Evolutionary conservation across 345 rosid species (phyloP).

Genomic region (Garcia nutans): DNA sequence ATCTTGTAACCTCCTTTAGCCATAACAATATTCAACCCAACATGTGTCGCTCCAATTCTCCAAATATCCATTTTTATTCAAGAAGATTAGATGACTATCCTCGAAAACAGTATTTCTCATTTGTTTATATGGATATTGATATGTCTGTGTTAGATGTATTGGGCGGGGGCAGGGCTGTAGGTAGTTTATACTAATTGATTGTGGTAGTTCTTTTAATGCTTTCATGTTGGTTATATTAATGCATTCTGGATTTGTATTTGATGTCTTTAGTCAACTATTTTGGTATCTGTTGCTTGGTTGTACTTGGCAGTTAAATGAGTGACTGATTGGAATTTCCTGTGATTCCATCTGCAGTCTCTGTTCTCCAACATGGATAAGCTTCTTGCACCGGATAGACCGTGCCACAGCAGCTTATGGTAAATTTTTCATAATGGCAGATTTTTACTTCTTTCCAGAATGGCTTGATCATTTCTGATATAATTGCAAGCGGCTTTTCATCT

Average conservation of each 20-base stretch:
- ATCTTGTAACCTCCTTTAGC: neutral
- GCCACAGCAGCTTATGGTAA: constrained; percentile 93
- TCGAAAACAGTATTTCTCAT: neutral
- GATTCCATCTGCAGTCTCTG: constrained; percentile 58
- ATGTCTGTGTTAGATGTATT: neutral
- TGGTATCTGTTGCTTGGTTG: neutral
- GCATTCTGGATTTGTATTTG: neutral
- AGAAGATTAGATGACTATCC: neutral
- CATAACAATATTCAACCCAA: neutral
- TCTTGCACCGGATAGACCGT: constrained; percentile 84
- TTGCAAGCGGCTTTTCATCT: neutral
- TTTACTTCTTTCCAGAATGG: neutral
- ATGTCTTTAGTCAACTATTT: neutral
- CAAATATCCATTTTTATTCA: neutral
- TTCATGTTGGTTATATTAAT: neutral
- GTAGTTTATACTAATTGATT: neutral
- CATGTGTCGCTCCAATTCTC: neutral
- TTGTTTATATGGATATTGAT: neutral
- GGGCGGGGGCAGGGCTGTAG: neutral
- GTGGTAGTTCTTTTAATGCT: neutral
- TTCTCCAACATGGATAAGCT: constrained; percentile 75
- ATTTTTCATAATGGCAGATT: constrained; percentile 3
- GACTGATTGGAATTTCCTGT: constrained; percentile 21
- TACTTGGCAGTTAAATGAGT: neutral
- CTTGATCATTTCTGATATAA: neutral